A percentile compares a stretch with the other conserved stretches of the same genome.
phyloP scores from a whole-genome alignment of 1,284 basidiomycete genomes.

The Schizophyllum commune region DNA sequence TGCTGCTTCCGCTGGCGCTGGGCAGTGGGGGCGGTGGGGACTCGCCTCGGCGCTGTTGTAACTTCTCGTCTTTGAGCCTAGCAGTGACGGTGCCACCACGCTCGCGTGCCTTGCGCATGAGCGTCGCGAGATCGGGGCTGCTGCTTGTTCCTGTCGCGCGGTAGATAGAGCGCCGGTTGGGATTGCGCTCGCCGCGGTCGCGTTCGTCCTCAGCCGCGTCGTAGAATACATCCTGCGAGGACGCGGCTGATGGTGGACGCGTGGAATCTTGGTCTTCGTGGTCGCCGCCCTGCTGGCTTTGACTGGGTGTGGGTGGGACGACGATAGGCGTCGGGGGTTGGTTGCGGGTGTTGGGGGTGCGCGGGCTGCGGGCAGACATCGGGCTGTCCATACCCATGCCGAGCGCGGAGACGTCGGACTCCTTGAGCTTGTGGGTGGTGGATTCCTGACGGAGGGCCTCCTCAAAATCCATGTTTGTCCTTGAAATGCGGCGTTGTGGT shows the following conservation, averaged over 20 bases:
- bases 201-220: conserved; percentile 56
- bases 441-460: conserved; percentile 56
- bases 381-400: conserved; percentile 44
- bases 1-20: conserved; percentile 15
- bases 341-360: conserved; percentile 18
- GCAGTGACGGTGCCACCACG: conserved; percentile 36
- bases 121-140: conserved; percentile 80
- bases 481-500: conserved; percentile 11
- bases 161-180: conserved; percentile 78
- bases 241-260: conserved; percentile 26
- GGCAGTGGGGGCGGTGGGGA: conserved; percentile 46
- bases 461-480: conserved; percentile 74
- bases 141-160: conserved; percentile 82
- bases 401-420: conserved; percentile 57
- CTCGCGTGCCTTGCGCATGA: conserved; percentile 75
- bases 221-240: conserved; percentile 50
- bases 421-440: conserved; percentile 61
- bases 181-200: conserved; percentile 48
- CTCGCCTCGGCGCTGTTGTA: conserved; percentile 16
- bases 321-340: conserved; percentile 42
- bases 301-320: conserved; percentile 50
- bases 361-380: conserved; percentile 22
- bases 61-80: conserved; percentile 33
- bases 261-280: conserved; percentile 13
- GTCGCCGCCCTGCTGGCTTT: conserved; percentile 1